Evolutionary conservation across 2,329 filamentous ascomycete genomes (phyloP).

Genomic region (Bipolaris gigantea): DNA sequence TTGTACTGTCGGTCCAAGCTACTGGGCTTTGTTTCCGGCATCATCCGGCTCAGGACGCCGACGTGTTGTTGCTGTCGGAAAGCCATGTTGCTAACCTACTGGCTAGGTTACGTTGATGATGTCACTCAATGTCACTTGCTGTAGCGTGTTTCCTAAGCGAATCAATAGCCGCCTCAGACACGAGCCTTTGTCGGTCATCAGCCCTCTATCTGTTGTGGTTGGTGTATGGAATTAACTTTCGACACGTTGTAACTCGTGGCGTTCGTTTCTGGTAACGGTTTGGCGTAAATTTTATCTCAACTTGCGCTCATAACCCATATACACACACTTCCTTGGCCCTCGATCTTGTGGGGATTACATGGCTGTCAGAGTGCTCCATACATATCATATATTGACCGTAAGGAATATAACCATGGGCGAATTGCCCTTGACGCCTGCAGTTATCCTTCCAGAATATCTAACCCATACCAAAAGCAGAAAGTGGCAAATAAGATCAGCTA

Average conservation of each 20-base stretch:
- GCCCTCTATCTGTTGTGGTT: conserved; percentile 1
- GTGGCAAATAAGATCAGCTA: background rate
- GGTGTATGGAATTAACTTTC: background rate
- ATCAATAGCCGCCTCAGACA: background rate
- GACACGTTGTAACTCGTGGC: background rate
- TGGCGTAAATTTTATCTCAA: too few species aligned
- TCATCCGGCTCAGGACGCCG: background rate
- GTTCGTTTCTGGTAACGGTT: background rate
- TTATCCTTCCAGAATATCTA: too few species aligned
- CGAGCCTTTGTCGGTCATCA: background rate
- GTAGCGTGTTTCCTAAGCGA: background rate
- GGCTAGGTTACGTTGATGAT: conserved; percentile 2
- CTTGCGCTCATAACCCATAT: background rate
- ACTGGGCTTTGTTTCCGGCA: background rate
- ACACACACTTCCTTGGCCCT: too few species aligned
- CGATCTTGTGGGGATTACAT: too few species aligned
- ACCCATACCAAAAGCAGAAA: background rate
- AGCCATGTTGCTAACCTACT: conserved; percentile 1
- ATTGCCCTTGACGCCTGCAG: too few species aligned
- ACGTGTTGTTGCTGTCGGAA: background rate
- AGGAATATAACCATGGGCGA: too few species aligned
- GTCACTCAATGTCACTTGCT: conserved; percentile 5
- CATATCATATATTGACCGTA: too few species aligned
- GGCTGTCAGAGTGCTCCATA: too few species aligned
- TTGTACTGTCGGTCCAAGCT: conserved; percentile 1